These are phyloP conservation scores for Chimonanthus praecox DNA, from an alignment of 164 flowering plant species.

Conservation along the genomic window DNA sequence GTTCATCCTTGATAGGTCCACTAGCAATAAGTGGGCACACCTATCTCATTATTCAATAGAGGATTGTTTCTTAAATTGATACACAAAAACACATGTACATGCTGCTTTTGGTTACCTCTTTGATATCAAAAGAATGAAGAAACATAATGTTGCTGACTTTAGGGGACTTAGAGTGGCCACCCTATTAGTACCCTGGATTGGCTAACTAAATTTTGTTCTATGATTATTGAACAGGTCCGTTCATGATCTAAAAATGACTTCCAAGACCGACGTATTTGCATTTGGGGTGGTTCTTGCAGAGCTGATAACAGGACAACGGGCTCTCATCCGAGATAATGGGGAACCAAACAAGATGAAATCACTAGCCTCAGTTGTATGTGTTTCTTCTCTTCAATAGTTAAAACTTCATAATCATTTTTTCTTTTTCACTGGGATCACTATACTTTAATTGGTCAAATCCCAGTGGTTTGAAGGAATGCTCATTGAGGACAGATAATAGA, in stretches of 20 bases:
- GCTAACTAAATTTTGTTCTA: not conserved
- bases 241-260: conserved; percentile 59
- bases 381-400: not conserved
- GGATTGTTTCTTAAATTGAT: too few relatives aligned
- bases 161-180: too few relatives aligned
- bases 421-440: too few relatives aligned
- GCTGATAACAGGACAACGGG: conserved; percentile 66
- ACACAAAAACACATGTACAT: too few relatives aligned
- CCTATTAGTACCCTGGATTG: too few relatives aligned
- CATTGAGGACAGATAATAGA: not conserved
- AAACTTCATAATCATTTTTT: too few relatives aligned
- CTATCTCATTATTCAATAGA: too few relatives aligned
- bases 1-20: too few relatives aligned
- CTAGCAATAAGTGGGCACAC: too few relatives aligned
- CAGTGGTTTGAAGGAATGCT: not conserved
- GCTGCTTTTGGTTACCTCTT: too few relatives aligned
- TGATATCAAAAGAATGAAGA: too few relatives aligned
- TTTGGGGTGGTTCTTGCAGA: conserved; percentile 78
- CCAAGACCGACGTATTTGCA: conserved; percentile 68
- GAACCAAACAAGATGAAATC: conserved; percentile 64
- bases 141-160: too few relatives aligned
- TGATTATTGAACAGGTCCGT: conserved; percentile 43
- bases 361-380: conserved; percentile 53
- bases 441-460: not conserved
- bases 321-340: conserved; percentile 46